Base-by-base conservation (phyloP, 352 stramenopile species). In the Pythium brachiatum region DNA sequence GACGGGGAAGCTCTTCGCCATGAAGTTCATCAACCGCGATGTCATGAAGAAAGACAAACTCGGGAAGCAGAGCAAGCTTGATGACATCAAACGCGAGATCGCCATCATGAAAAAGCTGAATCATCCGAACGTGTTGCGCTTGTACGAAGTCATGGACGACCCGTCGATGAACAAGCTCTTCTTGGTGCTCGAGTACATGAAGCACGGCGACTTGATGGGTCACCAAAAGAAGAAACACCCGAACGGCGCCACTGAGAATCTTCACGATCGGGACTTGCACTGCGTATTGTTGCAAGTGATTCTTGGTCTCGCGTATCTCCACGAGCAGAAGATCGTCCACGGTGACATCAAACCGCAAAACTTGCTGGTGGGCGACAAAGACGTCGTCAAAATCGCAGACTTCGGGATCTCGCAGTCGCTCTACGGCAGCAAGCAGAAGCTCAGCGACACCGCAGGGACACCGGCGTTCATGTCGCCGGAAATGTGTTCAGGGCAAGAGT, bases 161-260 rank as follows among this genome's bases (percentile, higher is more conserved):
- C 85, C 92, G 5, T 93, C 94, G 43, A 91, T 93, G 59, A 95
- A 98, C 74, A 94, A 95, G 41, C 74, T 99, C 1, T 98, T 98
- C 57, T 88, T 99, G 63, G 94, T 99, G 2, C 75, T 99, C n/a
- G 96, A 99, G 72, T 99, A 98, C 76, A 97, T 99, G 75, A 88
- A 89, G 34, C 75, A 91, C 55, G 81, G 83, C 47, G 81, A 91
- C 23, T 67, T 91, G 67, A 65, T 91, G 9, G 85, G 78, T 26
- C 79, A 89, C 47, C 79, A 90, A 53, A 90, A 89, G 64, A 87
- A 88, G 41, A 90, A 90, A 53, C 72, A 87, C 27, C 67, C 64
- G 0, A 57, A 73, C 55, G 66, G 69, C 3, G 66, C 62, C 29
- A 59, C 68, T 1, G 75, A 82, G 47, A 80, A 76, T 16, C 54